phyloP scores from a whole-genome alignment of 148 eudicot genomes.

The Salicornia ramosissima region DNA sequence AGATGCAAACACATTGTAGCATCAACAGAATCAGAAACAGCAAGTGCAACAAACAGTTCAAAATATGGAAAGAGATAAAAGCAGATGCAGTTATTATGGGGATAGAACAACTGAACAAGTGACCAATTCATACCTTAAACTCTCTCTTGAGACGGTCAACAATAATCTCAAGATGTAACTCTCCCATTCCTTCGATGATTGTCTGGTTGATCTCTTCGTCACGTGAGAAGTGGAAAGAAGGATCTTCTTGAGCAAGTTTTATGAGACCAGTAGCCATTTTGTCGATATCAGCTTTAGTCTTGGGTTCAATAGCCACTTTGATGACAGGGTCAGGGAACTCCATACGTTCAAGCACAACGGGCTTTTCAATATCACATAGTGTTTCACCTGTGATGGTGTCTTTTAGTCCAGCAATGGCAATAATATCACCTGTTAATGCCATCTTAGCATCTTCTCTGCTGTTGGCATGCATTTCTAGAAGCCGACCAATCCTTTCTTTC shows the following conservation, averaged over 20 bases:
- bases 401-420: constrained; percentile 94
- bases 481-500: constrained; percentile 94
- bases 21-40: background rate
- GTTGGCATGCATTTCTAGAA: constrained; percentile 98
- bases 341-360: constrained; percentile 91
- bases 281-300: constrained; percentile 95
- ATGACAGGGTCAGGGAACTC: constrained; percentile 99
- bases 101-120: background rate
- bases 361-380: constrained; percentile 68
- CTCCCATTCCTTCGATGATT: constrained; percentile 99
- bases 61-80: background rate
- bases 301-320: constrained; percentile 98
- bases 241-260: constrained; percentile 99
- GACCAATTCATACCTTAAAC: constrained; percentile 55
- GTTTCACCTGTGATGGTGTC: constrained; percentile 98
- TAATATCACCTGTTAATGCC: constrained; percentile 85
- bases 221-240: constrained; percentile 97
- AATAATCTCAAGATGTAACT: constrained; percentile 94
- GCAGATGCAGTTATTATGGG: constrained; percentile 9
- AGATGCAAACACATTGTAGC: constrained; percentile 2
- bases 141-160: constrained; percentile 96
- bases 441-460: constrained; percentile 88
- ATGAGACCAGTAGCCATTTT: constrained; percentile 77
- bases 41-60: background rate
- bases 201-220: constrained; percentile 96